Percentiles rank a stretch among this genome's conserved stretches.
These are phyloP conservation scores for Arachis monticola DNA, from an alignment of 331 rosid genomes.

Conservation along the genomic window DNA sequence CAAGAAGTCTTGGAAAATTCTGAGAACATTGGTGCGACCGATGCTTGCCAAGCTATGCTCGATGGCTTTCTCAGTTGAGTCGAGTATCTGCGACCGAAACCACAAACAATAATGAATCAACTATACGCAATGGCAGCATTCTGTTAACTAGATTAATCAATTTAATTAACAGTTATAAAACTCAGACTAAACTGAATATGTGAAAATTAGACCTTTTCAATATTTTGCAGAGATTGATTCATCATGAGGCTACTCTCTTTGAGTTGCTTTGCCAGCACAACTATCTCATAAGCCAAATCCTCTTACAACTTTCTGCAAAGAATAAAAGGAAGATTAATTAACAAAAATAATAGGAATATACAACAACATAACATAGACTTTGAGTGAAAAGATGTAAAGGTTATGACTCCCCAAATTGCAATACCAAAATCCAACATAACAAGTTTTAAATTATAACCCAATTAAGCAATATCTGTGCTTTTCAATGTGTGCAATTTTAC, in stretches of 20 bases:
- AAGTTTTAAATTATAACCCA: conserved; percentile 22
- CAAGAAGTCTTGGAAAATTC: conserved; percentile 81
- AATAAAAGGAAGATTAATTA: not conserved
- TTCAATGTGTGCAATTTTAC: conserved; percentile 76
- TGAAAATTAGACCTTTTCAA: conserved; percentile 66
- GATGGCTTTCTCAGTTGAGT: conserved; percentile 86
- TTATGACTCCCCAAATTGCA: conserved; percentile 14
- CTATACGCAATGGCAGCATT: too few relatives aligned
- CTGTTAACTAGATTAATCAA: too few relatives aligned
- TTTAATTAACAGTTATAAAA: too few relatives aligned
- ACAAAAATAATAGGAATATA: conserved; percentile 1
- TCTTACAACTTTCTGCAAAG: conserved; percentile 79
- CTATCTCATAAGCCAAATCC: conserved; percentile 95
- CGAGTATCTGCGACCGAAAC: conserved; percentile 64
- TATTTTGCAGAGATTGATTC: conserved; percentile 77
- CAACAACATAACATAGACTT: not conserved
- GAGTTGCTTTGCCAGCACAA: conserved; percentile 86
- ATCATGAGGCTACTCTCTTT: conserved; percentile 89
- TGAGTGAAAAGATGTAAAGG: not conserved
- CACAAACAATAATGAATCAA: conserved; percentile 28
- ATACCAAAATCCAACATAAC: conserved; percentile 23
- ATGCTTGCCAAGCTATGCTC: conserved; percentile 93
- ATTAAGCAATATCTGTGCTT: conserved; percentile 67
- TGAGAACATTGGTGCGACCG: conserved; percentile 63
- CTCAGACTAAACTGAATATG: not conserved